These are phyloP conservation scores for Colletotrichum sp. DNA, from an alignment of 2,329 filamentous ascomycete species.

Conservation along the genomic window DNA sequence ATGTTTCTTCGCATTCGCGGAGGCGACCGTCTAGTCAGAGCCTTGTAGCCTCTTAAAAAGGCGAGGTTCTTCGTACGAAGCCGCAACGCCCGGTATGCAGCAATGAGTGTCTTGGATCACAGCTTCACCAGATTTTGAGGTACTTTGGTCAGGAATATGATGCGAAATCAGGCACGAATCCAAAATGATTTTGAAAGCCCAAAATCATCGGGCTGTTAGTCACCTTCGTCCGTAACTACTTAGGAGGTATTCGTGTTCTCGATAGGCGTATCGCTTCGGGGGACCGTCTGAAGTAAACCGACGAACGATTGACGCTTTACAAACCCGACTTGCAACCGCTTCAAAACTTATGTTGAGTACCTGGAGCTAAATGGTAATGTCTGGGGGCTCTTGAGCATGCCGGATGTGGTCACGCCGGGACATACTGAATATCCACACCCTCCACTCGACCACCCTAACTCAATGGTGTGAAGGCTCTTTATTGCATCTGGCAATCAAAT, in stretches of 20 bases:
- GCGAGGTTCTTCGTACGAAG: background rate
- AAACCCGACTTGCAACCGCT: background rate
- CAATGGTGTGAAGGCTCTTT: background rate
- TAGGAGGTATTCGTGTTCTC: background rate
- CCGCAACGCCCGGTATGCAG: background rate
- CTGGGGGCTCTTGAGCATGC: background rate
- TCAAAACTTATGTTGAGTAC: background rate
- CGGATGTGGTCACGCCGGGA: background rate
- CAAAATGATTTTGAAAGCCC: background rate
- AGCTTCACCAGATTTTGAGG: background rate
- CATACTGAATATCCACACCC: background rate
- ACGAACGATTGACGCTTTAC: background rate
- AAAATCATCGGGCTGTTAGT: no score
- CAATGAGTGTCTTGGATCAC: no score
- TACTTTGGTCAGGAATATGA: background rate
- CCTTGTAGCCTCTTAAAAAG: background rate
- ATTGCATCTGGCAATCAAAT: no score
- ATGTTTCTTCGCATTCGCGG: background rate
- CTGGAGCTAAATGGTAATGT: background rate
- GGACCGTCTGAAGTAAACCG: rapidly evolving
- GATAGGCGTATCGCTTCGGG: background rate
- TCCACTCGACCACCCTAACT: background rate
- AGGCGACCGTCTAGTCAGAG: background rate
- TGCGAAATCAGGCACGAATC: background rate
- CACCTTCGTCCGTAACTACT: background rate